Conservation (phyloP, 1,284 basidiomycete genomes). For the Papiliotrema fonsecae region DNA sequence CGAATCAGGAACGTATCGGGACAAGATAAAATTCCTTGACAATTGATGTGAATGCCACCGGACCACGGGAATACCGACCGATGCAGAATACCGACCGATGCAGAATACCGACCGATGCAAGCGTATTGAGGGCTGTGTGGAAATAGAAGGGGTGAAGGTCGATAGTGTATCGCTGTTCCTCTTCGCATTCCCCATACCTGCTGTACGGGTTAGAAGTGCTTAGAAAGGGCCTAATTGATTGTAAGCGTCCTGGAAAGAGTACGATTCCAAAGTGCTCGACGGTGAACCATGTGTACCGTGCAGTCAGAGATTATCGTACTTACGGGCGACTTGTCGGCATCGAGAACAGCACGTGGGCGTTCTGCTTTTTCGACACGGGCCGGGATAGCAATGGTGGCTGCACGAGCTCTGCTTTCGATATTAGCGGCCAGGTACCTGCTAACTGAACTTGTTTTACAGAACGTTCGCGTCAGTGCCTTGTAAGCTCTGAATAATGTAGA, state of each 20-base stretch:
- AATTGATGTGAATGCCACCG: slow-evolving; percentile 86
- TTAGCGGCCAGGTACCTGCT: background rate
- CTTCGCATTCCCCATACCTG: background rate
- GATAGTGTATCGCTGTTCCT: slow-evolving; percentile 3
- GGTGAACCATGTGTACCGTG: slow-evolving; percentile 7
- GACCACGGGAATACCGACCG: too few species aligned
- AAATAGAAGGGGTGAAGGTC: slow-evolving; percentile 50
- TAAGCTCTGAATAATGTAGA: too few species aligned
- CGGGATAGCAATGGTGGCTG: slow-evolving; percentile 12
- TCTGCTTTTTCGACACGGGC: slow-evolving; percentile 15
- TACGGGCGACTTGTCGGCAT: slow-evolving; percentile 18
- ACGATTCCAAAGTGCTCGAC: slow-evolving; percentile 2
- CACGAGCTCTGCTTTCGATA: background rate
- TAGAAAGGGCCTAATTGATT: background rate
- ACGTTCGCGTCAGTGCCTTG: too few species aligned
- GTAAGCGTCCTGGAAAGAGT: too few species aligned
- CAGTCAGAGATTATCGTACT: slow-evolving; percentile 17
- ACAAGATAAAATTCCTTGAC: slow-evolving; percentile 79
- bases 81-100: slow-evolving; percentile 83
- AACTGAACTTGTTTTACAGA: too few species aligned
- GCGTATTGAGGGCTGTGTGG: slow-evolving; percentile 79
- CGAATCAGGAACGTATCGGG: slow-evolving; percentile 55
- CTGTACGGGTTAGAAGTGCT: background rate
- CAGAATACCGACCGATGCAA: slow-evolving; percentile 78
- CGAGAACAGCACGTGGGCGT: slow-evolving; percentile 25